These are phyloP conservation scores for Seiridium unicorne DNA, from an alignment of 2,329 filamentous ascomycete species.

Conservation along the genomic window DNA sequence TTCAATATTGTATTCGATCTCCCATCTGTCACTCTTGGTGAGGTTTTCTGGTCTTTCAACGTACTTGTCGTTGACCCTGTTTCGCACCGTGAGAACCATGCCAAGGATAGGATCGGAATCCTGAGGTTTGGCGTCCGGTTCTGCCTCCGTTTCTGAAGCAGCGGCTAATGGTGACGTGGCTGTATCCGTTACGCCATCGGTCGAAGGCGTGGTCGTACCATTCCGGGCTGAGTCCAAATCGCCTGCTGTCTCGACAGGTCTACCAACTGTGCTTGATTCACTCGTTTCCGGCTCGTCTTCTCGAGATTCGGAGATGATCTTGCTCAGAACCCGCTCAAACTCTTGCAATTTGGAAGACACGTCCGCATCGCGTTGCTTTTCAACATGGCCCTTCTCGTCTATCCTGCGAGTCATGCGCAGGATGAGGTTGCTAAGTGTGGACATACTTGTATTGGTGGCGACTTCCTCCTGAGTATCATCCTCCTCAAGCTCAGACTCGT, in stretches of 20 bases:
- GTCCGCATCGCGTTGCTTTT: slow-evolving; percentile 22
- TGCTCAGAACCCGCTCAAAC: slow-evolving; percentile 51
- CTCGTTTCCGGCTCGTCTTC: slow-evolving; percentile 2
- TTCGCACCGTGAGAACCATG: slow-evolving; percentile 70
- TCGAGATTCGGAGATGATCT: slow-evolving; percentile 38
- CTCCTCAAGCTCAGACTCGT: slow-evolving; percentile 12
- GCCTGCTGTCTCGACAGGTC: neutral
- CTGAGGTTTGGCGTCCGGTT: slow-evolving; percentile 4
- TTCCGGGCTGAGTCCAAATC: too few relatives aligned
- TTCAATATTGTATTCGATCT: slow-evolving; percentile 73
- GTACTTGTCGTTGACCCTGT: slow-evolving; percentile 65
- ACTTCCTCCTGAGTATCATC: slow-evolving; percentile 13
- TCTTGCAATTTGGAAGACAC: slow-evolving; percentile 41
- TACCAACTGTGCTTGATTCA: too few relatives aligned
- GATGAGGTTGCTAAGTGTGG: slow-evolving; percentile 44
- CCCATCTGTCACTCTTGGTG: slow-evolving; percentile 53
- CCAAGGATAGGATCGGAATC: slow-evolving; percentile 51
- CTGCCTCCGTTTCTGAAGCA: slow-evolving; percentile 9
- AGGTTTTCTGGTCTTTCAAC: slow-evolving; percentile 60
- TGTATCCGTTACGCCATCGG: neutral
- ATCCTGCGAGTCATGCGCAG: slow-evolving; percentile 47
- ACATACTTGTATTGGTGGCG: slow-evolving; percentile 31
- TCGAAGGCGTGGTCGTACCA: neutral
- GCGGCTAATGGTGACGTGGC: slow-evolving; percentile 1
- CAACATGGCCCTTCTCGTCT: slow-evolving; percentile 27